These are phyloP conservation scores for Rhododendron ovatum DNA, from an alignment of 148 eudicot species.

Conservation along the genomic window DNA sequence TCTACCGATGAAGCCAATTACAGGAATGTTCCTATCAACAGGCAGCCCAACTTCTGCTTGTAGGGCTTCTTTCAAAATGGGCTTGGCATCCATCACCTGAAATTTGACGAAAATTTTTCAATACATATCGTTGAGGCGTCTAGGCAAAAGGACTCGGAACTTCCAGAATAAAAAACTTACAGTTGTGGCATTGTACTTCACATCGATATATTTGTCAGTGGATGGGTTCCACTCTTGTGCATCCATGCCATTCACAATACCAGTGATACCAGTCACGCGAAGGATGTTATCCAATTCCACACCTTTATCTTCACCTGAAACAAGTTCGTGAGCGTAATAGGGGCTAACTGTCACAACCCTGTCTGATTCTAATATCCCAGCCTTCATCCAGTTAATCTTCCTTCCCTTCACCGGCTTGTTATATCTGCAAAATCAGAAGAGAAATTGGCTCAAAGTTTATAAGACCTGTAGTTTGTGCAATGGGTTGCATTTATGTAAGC, in stretches of 20 bases:
- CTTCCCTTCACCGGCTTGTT: constrained; percentile 72
- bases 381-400: constrained; percentile 98
- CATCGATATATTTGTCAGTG: constrained; percentile 62
- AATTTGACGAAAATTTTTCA: neutral
- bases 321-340: constrained; percentile 72
- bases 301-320: constrained; percentile 60
- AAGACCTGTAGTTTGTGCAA: neutral
- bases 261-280: constrained; percentile 47
- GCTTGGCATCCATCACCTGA: constrained; percentile 84
- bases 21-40: constrained; percentile 61
- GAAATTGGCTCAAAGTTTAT: neutral
- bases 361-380: constrained; percentile 71
- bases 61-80: constrained; percentile 75
- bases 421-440: constrained; percentile 39
- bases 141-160: neutral
- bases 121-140: neutral
- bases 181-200: constrained; percentile 61
- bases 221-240: constrained; percentile 88
- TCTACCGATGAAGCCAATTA: constrained; percentile 95
- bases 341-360: constrained; percentile 85
- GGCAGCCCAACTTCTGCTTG: constrained; percentile 92
- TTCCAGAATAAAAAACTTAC: constrained; percentile 27
- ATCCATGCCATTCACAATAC: constrained; percentile 90
- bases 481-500: neutral
- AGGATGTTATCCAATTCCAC: constrained; percentile 66